Conservation (phyloP, 2,329 filamentous ascomycete species). For the Epichloe gansuensis region DNA sequence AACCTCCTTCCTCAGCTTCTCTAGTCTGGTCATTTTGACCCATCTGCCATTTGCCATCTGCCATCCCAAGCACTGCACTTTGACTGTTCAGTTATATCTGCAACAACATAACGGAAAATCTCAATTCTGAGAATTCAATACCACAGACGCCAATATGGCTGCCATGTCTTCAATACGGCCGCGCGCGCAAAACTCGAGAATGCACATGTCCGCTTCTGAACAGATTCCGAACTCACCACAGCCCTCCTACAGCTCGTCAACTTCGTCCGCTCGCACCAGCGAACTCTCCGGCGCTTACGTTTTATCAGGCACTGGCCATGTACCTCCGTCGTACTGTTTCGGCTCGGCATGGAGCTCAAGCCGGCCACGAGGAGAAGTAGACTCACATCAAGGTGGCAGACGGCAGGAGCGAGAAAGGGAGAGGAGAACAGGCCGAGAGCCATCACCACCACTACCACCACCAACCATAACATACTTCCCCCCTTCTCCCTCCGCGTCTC, state of each 20-base stretch:
- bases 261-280: slow-evolving; percentile 1
- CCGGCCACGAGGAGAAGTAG: not conserved
- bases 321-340: not conserved
- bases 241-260: not conserved
- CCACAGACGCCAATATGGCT: not conserved
- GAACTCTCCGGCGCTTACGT: slow-evolving; percentile 3
- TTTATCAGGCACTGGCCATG: not conserved
- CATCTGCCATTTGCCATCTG: not conserved
- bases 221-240: not conserved
- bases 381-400: not conserved
- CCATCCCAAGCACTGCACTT: not conserved
- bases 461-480: slow-evolving; percentile 6
- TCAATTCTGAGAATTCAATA: not conserved
- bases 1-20: not conserved
- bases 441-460: not conserved
- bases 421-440: not conserved
- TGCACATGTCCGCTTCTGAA: not conserved
- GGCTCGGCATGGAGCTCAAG: not conserved
- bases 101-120: too few species aligned
- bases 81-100: too few species aligned
- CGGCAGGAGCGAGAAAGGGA: not conserved
- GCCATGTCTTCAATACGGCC: not conserved
- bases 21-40: not conserved
- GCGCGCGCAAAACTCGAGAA: not conserved
- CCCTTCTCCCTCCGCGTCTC: slow-evolving; percentile 12